A percentile compares a stretch with the other conserved stretches of the same genome.
These are phyloP conservation scores for Ogataea parapolymorpha DNA, from an alignment of 805 yeast genomes.

Conservation along the genomic window DNA sequence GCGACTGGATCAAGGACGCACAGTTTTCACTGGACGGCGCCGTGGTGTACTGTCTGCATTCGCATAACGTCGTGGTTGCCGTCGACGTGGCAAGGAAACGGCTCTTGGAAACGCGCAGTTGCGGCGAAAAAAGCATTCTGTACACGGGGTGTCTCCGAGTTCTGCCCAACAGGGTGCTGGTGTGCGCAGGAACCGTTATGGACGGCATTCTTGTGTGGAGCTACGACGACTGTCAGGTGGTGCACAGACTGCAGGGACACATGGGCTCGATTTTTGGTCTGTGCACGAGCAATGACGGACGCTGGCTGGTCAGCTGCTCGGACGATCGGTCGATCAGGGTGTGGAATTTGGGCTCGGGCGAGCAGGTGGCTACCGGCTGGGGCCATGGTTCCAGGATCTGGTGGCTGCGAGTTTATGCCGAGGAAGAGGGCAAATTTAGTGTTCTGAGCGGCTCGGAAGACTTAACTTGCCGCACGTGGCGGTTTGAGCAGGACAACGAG, in stretches of 20 bases:
- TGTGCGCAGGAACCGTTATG: conserved; percentile 93
- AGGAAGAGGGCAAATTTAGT: conserved; percentile 26
- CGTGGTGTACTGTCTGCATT: conserved; percentile 57
- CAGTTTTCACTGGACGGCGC: conserved; percentile 43
- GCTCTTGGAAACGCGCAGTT: conserved; percentile 36
- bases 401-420: conserved; percentile 60
- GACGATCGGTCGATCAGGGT: conserved; percentile 88
- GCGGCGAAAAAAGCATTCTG: conserved; percentile 74
- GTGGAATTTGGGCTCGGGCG: conserved; percentile 61
- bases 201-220: conserved; percentile 85
- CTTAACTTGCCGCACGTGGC: conserved; percentile 80
- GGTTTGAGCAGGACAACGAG: conserved; percentile 30
- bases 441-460: conserved; percentile 81
- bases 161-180: conserved; percentile 40
- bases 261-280: conserved; percentile 92
- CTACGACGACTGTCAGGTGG: conserved; percentile 36
- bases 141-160: conserved; percentile 79
- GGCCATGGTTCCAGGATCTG: conserved; percentile 96
- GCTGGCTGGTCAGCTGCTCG: conserved; percentile 72
- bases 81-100: conserved; percentile 24
- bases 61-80: conserved; percentile 68
- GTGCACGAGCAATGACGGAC: conserved; percentile 52
- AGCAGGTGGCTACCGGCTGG: conserved; percentile 78
- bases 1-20: conserved; percentile 78
- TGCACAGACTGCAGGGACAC: conserved; percentile 66